Evolutionary conservation across 768 basidiomycete species (phyloP), one percentile per base, ranked within the genome.

Genomic region (Guyanaporus albipodus): DNA sequence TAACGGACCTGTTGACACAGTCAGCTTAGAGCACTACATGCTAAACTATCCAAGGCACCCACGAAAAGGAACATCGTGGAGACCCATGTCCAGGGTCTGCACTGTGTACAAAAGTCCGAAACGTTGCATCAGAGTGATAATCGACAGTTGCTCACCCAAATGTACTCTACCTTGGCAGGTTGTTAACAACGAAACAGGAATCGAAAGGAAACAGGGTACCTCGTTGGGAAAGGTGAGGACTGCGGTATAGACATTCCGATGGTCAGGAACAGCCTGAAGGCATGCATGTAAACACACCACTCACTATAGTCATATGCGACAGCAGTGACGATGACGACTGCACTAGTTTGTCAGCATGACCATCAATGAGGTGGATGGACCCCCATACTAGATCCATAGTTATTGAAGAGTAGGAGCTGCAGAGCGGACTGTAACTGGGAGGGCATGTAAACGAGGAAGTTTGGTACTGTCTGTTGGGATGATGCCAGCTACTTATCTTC

Each of bases 301-400:
- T 32, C 24, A 46, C 45, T 27, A 15, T 39, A 46, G 27, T 46
- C 45, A 39, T 34, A 46, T 17, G 19, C 38, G 15, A 33, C 38
- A 5, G 31, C 45, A 21, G 18, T 19, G 14, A 32, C 11, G 18
- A 39, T 19, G 2, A 39, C 38, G 8, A 46, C 45, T 46, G 19
- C 5, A 17, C 12, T n/a, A 12, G 14, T 18, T 17, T 8, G 10
- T 36, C 14, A 46, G 45, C n/a, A n/a, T n/a, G n/a, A n/a, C n/a
- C n/a, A n/a, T n/a, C n/a, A n/a, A n/a, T n/a, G n/a, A n/a, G n/a
- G n/a, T n/a, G n/a, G n/a, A n/a, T n/a, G n/a, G n/a, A n/a, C n/a
- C n/a, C n/a, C 17, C 38, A 26, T 38, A 26, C 38, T 24, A 2
- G 38, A 17, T 18, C 1, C 6, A 17, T 39, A 39, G 17, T 27